phyloP scores from a whole-genome alignment of 257 asterid species.

The Petrea volubilis region DNA sequence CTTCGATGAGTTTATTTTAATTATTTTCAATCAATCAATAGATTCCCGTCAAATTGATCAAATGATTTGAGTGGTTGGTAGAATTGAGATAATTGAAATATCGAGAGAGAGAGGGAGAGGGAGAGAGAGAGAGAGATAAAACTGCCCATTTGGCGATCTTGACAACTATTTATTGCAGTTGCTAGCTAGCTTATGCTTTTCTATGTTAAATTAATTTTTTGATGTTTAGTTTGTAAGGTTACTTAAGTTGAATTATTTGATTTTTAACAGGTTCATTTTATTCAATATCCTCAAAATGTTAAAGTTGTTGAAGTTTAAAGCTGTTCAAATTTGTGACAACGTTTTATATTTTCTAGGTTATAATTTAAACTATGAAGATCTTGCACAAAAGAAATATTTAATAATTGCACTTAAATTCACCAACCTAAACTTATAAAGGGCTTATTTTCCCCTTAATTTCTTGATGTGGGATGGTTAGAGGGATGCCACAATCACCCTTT shows the following conservation, averaged over 20 bases:
- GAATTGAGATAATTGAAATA: constrained; percentile 13
- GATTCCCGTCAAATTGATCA: constrained; percentile 28
- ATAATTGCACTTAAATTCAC: no score
- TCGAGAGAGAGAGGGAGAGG: no score
- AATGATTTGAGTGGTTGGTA: constrained; percentile 24
- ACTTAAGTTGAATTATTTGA: neutral
- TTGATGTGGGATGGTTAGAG: no score
- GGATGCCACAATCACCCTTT: no score
- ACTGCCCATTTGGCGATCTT: neutral
- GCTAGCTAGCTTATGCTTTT: neutral
- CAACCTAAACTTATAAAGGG: no score
- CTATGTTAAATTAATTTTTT: neutral
- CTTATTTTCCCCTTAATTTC: no score
- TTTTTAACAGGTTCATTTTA: neutral
- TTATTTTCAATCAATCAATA: constrained; percentile 16
- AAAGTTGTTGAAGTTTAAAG: no score
- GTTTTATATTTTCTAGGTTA: no score
- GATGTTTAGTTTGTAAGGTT: neutral
- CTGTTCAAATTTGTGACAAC: no score
- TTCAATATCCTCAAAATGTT: neutral
- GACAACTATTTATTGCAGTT: constrained; percentile 16
- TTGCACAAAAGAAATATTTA: no score
- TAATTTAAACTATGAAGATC: no score
- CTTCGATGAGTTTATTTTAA: neutral
- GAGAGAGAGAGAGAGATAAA: neutral